Evolutionary conservation across 345 rosid genomes (phyloP), one percentile per base, ranked within the genome.

Genomic region (Eutrema japonicum): DNA sequence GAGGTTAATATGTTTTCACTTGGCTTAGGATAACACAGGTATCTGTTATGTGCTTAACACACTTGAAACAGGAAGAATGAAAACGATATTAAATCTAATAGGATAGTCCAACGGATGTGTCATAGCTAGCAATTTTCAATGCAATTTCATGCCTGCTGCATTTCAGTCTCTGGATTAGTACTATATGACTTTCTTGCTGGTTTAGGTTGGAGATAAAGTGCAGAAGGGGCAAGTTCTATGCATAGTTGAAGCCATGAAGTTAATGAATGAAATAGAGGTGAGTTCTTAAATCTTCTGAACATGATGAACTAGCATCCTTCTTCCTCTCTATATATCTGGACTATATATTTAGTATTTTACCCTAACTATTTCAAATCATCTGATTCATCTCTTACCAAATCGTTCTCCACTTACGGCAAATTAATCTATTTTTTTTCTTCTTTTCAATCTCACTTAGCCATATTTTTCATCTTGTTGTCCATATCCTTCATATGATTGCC

Each of bases 191-290:
- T 22, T 55, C 43, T 42, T 51, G 63, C 33, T 67, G 26, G 6
- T 46, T 30, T 74, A 92, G 98, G 90, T 88, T 73, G 98, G 98
- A 78, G 98, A 92, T 78, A 92, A 90, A 85, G 95, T 92, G 75
- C 86, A 88, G 86, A 92, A 92, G 77, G 98, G 98, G 27, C 96
- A 89, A 78, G 89, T 87, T 55, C 16, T 92, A 13, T 92, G 96
- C 87, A 88, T 92, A 32, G 84, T 92, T 37, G 96, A 92, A 68
- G 98, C 98, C 82, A 92, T 90, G 98, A 92, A 92, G 80, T 74
- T 92, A 80, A 92, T 92, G 98, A 92, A 92, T 66, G 98, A 89
- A 77, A 92, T 92, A 69, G 98, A 92, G 83, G 98, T 85, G 79
- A 85, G 88, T 68, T 55, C 35, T 32, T 61, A 10, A 42, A 51